Base-by-base conservation (phyloP, 2,329 filamentous ascomycete genomes). In the Cytospora schulzeri region DNA sequence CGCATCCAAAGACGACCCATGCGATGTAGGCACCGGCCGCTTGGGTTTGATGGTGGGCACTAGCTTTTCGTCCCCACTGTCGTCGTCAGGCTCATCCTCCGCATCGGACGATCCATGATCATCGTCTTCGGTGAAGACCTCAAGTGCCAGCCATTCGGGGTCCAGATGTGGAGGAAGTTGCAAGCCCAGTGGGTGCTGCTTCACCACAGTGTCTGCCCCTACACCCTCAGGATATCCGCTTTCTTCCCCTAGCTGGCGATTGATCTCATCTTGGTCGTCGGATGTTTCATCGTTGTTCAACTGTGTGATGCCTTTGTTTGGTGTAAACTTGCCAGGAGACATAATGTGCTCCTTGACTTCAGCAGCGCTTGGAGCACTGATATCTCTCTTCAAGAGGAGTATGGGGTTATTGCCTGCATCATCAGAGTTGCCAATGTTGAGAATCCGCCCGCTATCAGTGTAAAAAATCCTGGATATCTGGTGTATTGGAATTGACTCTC, bases 391-490 rank as follows among this genome's bases (percentile, higher is more conserved):
- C 51, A 95, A 74, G 0, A 95, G 76, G 1, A 95, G 78, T 1
- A 94, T 86, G 0, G 91, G 90, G 65, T 88, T 91, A 71, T 90
- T 92, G 17, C 66, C 64, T 45, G 57, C 60, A 50, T 88, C 88
- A 11, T 77, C 74, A 4, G 77, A 76, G 26, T 76, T 77, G 19
- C 80, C 80, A 62, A 97, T 93, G 67, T 96, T 96, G 29, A 97
- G 81, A 12, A 97, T 91, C 70, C 91, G 91, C 22, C 93, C 93
- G 0, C 92, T 96, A 69, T 96, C 91, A 1, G 93, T 92, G 72
- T 97, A 97, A 76, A 97, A 96, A 35, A 97, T 92, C 73, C 96
- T 97, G 7, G 92, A 91, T 6, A 97, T 85, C 71, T 87, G 80
- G 38, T 79, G 75, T 4, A 85, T 76, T 0, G 83, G 83, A n/a